These are phyloP conservation scores for Pseudogymnoascus sp. DNA, from an alignment of 2,329 filamentous ascomycete species.

Conservation along the genomic window DNA sequence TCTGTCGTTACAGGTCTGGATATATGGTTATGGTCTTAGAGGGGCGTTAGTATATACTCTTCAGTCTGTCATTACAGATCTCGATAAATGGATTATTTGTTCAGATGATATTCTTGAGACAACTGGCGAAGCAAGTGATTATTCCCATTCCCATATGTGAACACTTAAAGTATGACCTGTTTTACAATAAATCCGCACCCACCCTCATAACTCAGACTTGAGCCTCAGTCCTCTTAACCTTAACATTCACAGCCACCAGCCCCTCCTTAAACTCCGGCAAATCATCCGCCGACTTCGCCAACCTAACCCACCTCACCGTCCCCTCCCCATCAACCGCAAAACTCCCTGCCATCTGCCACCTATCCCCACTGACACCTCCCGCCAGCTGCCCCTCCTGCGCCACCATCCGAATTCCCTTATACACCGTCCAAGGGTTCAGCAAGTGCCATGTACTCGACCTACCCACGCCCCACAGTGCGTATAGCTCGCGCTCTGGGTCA, in stretches of 20 bases:
- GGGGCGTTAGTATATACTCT: not conserved
- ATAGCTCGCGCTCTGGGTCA: conserved; percentile 51
- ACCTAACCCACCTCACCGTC: conserved; percentile 42
- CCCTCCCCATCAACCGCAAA: conserved; percentile 51
- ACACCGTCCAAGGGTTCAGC: conserved; percentile 46
- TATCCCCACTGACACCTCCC: conserved; percentile 54
- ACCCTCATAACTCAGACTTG: not conserved
- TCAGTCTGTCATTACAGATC: not conserved
- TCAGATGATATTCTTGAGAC: not conserved
- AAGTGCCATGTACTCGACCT: conserved; percentile 53
- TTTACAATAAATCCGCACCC: not conserved
- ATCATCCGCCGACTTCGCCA: conserved; percentile 42
- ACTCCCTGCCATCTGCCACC: conserved; percentile 61
- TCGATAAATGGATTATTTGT: not conserved
- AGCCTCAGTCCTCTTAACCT: conserved; percentile 3
- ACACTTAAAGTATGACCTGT: not conserved
- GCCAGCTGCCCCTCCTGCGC: conserved; percentile 50
- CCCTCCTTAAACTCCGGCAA: conserved; percentile 44
- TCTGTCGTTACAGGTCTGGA: not conserved
- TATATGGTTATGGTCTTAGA: not conserved
- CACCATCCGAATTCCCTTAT: conserved; percentile 50
- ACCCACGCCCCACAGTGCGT: conserved; percentile 58
- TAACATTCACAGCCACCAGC: conserved; percentile 23
- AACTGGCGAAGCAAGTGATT: not conserved
- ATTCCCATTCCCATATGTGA: no score